Evolutionary conservation across 2,329 filamentous ascomycete genomes (phyloP), one percentile per base, ranked within the genome.

Genomic region (Paracamarosporium sp.): DNA sequence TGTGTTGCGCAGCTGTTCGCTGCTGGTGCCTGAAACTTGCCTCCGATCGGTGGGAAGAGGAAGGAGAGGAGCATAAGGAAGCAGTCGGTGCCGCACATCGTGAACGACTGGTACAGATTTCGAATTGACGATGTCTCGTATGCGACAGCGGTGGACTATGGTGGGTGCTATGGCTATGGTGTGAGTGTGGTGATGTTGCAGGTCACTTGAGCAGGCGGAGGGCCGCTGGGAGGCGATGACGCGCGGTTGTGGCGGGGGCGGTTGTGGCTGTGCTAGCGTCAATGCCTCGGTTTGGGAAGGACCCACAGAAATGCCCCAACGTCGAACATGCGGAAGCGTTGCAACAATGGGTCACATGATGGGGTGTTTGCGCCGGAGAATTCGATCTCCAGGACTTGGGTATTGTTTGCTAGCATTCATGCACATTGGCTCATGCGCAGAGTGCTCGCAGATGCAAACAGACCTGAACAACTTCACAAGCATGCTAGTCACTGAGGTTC

Each of bases 51-150:
- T 30, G 85, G 85, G 74, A 88, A 88, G 70, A 88, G 81, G 70
- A 88, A 79, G 70, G 85, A 84, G 62, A 88, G 77, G 48, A 88
- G 74, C 71, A 81, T 85, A 66, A 88, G 78, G 68, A 88, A 87
- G 64, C 86, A 80, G 75, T 88, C 86, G 67, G 83, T 82, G 70
- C 83, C 73, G 74, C 85, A 87, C 85, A 87, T 87, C 41, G 17
- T 81, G 60, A 43, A 48, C 44, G 41, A 58, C n/a, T n/a, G 15
- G 24, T 20, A 20, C 55, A n/a, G 36, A 17, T 38, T 27, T 47
- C 45, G n/a, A 25, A n/a, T 44, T 31, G 11, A 28, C 27, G 24
- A 43, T 47, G 9, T n/a, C 27, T 28, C 9, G 54, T 50, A 25
- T 35, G 28, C 12, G 44, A 28, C n/a, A 25, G 27, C 13, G 15